These are phyloP conservation scores for Diutina rugosa DNA, from an alignment of 1,139 yeast species.

Conservation along the genomic window DNA sequence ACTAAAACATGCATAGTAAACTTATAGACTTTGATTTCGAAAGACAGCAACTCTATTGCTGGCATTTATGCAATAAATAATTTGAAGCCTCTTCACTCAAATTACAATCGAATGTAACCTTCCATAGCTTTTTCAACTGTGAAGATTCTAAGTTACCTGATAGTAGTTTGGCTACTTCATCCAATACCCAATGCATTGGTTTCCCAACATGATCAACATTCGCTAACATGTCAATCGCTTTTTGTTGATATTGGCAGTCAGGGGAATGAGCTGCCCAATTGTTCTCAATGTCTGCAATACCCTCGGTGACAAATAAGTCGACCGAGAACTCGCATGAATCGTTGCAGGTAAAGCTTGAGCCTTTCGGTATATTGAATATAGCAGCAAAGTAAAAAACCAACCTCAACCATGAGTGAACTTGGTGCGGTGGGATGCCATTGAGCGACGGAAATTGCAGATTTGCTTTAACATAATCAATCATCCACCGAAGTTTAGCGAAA, in stretches of 20 bases:
- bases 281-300: not conserved
- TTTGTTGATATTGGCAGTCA: not conserved
- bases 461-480: not conserved
- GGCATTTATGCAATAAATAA: not conserved
- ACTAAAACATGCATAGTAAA: no score
- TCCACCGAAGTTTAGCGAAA: not conserved
- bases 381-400: not conserved
- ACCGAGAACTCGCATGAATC: not conserved
- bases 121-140: not conserved
- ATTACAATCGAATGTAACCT: not conserved
- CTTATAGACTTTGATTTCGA: no score
- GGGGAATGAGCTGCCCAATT: not conserved
- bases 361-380: not conserved
- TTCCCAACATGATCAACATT: not conserved
- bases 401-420: not conserved
- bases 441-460: not conserved
- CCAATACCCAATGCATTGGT: not conserved
- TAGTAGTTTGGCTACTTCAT: not conserved
- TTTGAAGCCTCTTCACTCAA: not conserved
- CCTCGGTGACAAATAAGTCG: not conserved
- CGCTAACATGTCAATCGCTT: not conserved
- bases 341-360: not conserved
- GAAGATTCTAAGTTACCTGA: not conserved
- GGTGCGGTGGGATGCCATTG: not conserved
- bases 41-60: not conserved